Evolutionary conservation across 495 filamentous ascomycete species (phyloP).

Genomic region (Aspergillus olivimuriae): DNA sequence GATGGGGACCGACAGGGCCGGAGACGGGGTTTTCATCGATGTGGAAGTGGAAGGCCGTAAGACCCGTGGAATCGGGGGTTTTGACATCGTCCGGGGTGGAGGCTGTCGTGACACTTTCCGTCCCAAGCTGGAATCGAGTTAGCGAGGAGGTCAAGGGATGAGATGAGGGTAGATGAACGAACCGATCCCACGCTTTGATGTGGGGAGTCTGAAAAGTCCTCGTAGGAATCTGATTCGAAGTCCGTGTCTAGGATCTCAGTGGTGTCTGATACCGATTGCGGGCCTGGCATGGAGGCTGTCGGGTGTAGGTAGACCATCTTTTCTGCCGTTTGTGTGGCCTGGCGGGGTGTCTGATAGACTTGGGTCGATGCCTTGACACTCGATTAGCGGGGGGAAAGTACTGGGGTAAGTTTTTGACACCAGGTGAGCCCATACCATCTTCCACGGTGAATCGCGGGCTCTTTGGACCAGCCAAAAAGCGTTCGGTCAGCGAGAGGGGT

Average conservation of each 20-base stretch:
- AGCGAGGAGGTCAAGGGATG: neutral
- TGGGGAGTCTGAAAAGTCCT: conserved; percentile 49
- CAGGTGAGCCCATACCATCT: conserved; percentile 8
- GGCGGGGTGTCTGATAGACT: conserved; percentile 2
- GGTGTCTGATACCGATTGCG: conserved; percentile 44
- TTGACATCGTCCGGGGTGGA: conserved; percentile 15
- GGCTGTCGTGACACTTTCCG: conserved; percentile 13
- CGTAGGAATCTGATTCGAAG: conserved; percentile 57
- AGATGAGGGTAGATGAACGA: neutral
- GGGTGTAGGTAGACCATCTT: conserved; percentile 1
- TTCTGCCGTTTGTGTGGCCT: conserved; percentile 5
- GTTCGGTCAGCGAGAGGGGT: too few species aligned
- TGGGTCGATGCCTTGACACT: too few species aligned
- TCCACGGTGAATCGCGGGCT: neutral
- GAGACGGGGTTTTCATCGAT: conserved; percentile 28
- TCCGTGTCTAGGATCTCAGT: conserved; percentile 75
- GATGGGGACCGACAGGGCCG: conserved; percentile 77
- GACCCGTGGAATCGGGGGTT: conserved; percentile 8
- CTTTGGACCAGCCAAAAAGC: conserved; percentile 2
- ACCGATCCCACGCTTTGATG: conserved; percentile 38
- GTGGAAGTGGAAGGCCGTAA: conserved; percentile 40
- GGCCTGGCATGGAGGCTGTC: neutral
- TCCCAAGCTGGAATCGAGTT: conserved; percentile 9
- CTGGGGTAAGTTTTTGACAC: too few species aligned
- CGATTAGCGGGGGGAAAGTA: too few species aligned